Conservation (phyloP, 129 eudicot genomes). For the Centaurea solstitialis region DNA sequence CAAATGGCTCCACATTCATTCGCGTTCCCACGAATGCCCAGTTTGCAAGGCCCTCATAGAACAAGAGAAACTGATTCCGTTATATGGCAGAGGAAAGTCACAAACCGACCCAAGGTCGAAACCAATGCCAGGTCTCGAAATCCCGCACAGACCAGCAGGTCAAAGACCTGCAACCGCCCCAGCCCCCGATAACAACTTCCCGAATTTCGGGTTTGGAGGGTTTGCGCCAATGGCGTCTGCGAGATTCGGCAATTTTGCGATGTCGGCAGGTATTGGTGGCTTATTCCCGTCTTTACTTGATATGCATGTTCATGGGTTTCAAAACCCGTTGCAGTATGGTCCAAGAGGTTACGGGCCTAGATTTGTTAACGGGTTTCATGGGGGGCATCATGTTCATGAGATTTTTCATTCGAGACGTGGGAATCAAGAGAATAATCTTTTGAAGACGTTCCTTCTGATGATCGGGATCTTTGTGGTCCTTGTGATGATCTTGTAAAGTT, state of each 20-base stretch:
- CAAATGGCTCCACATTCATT: constrained; percentile 79
- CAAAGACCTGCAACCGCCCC: constrained; percentile 76
- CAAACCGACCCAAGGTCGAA: constrained; percentile 69
- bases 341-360: constrained; percentile 46
- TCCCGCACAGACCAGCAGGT: constrained; percentile 79
- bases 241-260: constrained; percentile 59
- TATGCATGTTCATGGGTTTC: constrained; percentile 57
- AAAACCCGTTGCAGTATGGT: constrained; percentile 41
- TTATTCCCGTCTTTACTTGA: constrained; percentile 59
- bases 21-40: constrained; percentile 85
- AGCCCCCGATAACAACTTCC: constrained; percentile 44
- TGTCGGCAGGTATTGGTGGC: constrained; percentile 73
- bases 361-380: constrained; percentile 38
- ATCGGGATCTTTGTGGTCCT: constrained; percentile 43
- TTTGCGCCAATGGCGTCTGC: constrained; percentile 71
- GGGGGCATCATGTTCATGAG: constrained; percentile 39
- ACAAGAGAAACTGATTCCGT: constrained; percentile 69
- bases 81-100: constrained; percentile 79
- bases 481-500: constrained; percentile 37
- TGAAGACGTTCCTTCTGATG: constrained; percentile 49
- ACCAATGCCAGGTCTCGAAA: constrained; percentile 66
- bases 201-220: constrained; percentile 57
- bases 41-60: constrained; percentile 80
- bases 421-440: constrained; percentile 41
- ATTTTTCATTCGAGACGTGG: constrained; percentile 40